Evolutionary conservation across 2,329 filamentous ascomycete genomes (phyloP), one percentile per base, ranked within the genome.

Genomic region (Alternaria viburni): DNA sequence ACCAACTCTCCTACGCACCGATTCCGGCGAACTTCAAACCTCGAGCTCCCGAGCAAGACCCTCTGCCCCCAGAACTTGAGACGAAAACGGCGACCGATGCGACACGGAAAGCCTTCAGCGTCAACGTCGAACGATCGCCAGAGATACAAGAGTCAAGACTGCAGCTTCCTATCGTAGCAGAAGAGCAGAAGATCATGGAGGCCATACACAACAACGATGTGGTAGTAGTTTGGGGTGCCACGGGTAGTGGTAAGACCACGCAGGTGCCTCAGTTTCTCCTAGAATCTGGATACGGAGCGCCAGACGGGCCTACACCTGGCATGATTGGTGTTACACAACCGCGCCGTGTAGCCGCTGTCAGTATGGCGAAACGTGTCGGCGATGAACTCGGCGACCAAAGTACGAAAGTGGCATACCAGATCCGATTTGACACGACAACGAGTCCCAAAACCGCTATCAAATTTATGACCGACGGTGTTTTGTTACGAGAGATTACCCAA

Each of bases 171-270:
- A 92, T 99, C 1, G 93, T 98, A 2, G 92, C 92, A 2, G 94
- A 98, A 78, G 96, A 99, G 79, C 96, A 99, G 77, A 93, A 91
- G 74, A 94, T 99, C 28, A 98, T 99, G 94, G 96, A 99, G 80
- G 93, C 94, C 1, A 93, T 99, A 52, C 91, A 97, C 80, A 95
- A 95, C 76, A 91, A 97, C 77, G 88, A 95, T 56, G 89, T 93
- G 4, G 92, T 97, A 1, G 91, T 99, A 11, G 89, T 99, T 8
- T 97, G 95, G 82, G 96, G 96, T 80, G 91, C 93, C 13, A 99
- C 96, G 32, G 96, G 96, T 80, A 97, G 93, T 66, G 96, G 96
- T 78, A 99, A 99, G 81, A 99, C 96, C 0, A 99, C 96, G 0
- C 96, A 99, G 79, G 88, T 99, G 9, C 96, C 96, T 0, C 96